These are phyloP conservation scores for Kazachstania kunashirensis DNA, from an alignment of 805 yeast species.

Conservation along the genomic window DNA sequence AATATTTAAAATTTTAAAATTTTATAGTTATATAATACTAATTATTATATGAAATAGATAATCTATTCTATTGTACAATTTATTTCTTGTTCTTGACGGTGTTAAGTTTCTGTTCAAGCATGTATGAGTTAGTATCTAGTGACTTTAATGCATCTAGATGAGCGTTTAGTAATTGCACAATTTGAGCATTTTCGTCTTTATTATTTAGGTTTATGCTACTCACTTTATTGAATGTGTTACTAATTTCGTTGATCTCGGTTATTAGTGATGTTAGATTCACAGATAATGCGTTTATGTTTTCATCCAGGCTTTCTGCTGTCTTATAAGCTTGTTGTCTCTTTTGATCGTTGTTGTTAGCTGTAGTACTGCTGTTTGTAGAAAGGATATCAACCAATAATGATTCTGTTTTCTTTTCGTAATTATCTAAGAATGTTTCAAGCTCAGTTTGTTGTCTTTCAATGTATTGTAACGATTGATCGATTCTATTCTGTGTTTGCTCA, in stretches of 20 bases:
- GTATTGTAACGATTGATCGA: conserved; percentile 79
- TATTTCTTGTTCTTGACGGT: conserved; percentile 1
- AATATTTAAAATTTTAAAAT: too few relatives aligned
- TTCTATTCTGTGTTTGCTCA: conserved; percentile 72
- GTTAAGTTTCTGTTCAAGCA: conserved; percentile 57
- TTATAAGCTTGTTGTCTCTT: conserved; percentile 84
- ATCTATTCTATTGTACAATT: too few relatives aligned
- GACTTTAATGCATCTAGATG: conserved; percentile 86
- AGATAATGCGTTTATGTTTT: conserved; percentile 68
- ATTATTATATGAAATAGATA: too few relatives aligned
- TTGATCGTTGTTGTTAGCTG: conserved; percentile 46
- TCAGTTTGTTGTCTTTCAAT: conserved; percentile 91
- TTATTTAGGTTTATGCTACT: conserved; percentile 29
- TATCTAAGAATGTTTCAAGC: conserved; percentile 68
- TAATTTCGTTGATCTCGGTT: conserved; percentile 72
- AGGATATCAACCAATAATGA: conserved; percentile 30
- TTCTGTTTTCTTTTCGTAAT: conserved; percentile 51
- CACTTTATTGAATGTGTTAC: conserved; percentile 67
- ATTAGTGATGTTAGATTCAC: conserved; percentile 66
- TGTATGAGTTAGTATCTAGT: conserved; percentile 64
- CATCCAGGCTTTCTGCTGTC: conserved; percentile 77
- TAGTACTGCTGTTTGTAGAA: conserved; percentile 18
- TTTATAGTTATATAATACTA: too few relatives aligned
- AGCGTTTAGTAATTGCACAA: conserved; percentile 72
- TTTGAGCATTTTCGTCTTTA: conserved; percentile 42